Base-by-base conservation (phyloP, 2,329 filamentous ascomycete genomes). In the Ceratocystis papillata region DNA sequence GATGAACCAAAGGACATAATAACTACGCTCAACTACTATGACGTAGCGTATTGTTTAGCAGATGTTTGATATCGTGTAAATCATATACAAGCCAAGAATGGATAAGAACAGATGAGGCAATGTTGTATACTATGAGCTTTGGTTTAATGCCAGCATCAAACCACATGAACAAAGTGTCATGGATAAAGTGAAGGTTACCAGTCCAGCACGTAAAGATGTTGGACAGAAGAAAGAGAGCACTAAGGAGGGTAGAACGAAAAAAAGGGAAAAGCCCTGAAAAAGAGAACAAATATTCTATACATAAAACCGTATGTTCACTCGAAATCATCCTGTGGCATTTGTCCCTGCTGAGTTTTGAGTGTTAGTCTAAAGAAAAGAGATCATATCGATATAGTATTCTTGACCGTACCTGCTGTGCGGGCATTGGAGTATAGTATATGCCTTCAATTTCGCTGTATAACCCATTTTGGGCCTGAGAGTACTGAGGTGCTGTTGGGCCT, bases 351-450 rank as follows among this genome's bases (percentile, higher is more conserved):
- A 41, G n/a, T n/a, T 28, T 33, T 37, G 5, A 59, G 6, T n/a
- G 30, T 67, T 63, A 67, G 62, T 61, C 10, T 5, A 62, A 10
- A 64, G 30, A n/a, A 5, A 33, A 17, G 53, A 53, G 6, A 17
- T 1, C 17, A 25, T 15, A 33, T 17, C 3, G 37, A 30, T 12
- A 44, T 30, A n/a, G 33, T n/a, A 20, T n/a, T 33, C 28, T 4
- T 37, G 4, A 55, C 20, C 83, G 74, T 80, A 92, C 89, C 79
- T 91, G 89, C 75, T 95, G 90, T 69, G 88, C 83, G 71, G 88
- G 86, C 82, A 96, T 89, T 69, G 85, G 79, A 15, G 87, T 82
- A 74, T 95, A 96, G 70, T 97, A 97, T 81, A 96, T 96, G 69
- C 84, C 85, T 69, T 90, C 86, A 76, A 92, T 87, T 66, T 88